phyloP scores from a whole-genome alignment of 306 rosid species.

The Crataegus laevigata region DNA sequence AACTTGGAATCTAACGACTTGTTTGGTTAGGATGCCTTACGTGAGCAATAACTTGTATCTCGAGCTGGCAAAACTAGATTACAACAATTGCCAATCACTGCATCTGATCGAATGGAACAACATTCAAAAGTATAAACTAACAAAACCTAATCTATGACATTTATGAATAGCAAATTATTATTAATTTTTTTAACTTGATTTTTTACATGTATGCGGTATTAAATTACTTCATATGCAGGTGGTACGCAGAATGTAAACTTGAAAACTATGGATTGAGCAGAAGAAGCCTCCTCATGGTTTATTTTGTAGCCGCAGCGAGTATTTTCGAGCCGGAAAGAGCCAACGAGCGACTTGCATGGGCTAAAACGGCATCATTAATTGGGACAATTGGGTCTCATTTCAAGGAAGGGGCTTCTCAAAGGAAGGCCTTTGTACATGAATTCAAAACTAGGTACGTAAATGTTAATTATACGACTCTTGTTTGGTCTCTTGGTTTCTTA shows the following conservation, averaged over 20 bases:
- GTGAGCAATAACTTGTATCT: slow-evolving; percentile 68
- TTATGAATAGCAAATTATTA: not conserved
- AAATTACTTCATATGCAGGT: slow-evolving; percentile 30
- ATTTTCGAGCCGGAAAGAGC: slow-evolving; percentile 75
- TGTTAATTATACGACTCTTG: not conserved
- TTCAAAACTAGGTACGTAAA: slow-evolving; percentile 31
- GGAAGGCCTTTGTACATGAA: slow-evolving; percentile 36
- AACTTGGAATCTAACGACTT: not conserved
- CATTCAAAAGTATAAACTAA: slow-evolving; percentile 41
- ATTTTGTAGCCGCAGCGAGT: slow-evolving; percentile 63
- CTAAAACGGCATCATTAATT: slow-evolving; percentile 47
- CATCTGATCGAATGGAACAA: slow-evolving; percentile 74
- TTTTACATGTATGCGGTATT: not conserved
- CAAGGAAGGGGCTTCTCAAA: slow-evolving; percentile 18
- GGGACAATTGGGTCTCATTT: slow-evolving; percentile 42
- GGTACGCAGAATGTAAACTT: slow-evolving; percentile 64
- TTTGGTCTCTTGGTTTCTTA: not conserved
- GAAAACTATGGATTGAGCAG: slow-evolving; percentile 55
- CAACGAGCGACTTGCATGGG: slow-evolving; percentile 70
- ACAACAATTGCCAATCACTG: slow-evolving; percentile 65
- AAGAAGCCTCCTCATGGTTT: slow-evolving; percentile 48
- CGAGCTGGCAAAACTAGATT: slow-evolving; percentile 83
- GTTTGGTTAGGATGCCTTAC: slow-evolving; percentile 48
- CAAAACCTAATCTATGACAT: not conserved
- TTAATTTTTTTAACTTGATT: not conserved